Conservation (phyloP, 73 alveolate genomes). For the Uronychia setigera region DNA sequence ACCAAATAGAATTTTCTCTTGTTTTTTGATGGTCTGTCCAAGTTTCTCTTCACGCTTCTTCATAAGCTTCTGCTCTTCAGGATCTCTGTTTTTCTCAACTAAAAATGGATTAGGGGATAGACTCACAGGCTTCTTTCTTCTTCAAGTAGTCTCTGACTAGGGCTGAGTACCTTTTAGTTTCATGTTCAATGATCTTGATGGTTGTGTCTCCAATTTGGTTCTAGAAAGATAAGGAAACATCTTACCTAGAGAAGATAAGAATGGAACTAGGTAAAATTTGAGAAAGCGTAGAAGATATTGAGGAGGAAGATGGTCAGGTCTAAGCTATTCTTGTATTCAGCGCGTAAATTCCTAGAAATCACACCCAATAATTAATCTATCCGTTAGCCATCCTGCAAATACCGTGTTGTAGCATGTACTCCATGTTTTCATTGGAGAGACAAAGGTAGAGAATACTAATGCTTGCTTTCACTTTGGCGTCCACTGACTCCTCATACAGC, state of each 20-base stretch:
- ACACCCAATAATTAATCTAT: conserved; percentile 70
- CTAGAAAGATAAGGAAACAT: conserved; percentile 3
- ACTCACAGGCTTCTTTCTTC: conserved; percentile 57
- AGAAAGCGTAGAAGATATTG: conserved; percentile 91
- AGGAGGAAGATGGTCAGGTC: conserved; percentile 92
- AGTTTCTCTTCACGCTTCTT: conserved; percentile 80
- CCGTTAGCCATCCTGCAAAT: no score
- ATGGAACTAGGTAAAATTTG: conserved; percentile 93
- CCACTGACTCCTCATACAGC: conserved; percentile 77
- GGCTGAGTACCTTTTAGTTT: conserved; percentile 86
- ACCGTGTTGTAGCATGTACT: conserved; percentile 63
- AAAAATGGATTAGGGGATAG: background rate
- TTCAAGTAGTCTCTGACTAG: conserved; percentile 53
- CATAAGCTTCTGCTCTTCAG: conserved; percentile 55
- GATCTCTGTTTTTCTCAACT: conserved; percentile 18
- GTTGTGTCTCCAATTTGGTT: conserved; percentile 96
- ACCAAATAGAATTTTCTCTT: conserved; percentile 92
- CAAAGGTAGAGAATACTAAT: conserved; percentile 69
- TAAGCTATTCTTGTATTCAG: conserved; percentile 89
- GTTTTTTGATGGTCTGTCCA: conserved; percentile 87
- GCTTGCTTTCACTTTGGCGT: conserved; percentile 79
- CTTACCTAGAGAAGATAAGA: conserved; percentile 66
- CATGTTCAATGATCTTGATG: conserved; percentile 91
- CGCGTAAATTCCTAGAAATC: conserved; percentile 88
- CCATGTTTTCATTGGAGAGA: conserved; percentile 77